Base-by-base conservation (phyloP, 768 basidiomycete genomes). In the Mrakia gelida region DNA sequence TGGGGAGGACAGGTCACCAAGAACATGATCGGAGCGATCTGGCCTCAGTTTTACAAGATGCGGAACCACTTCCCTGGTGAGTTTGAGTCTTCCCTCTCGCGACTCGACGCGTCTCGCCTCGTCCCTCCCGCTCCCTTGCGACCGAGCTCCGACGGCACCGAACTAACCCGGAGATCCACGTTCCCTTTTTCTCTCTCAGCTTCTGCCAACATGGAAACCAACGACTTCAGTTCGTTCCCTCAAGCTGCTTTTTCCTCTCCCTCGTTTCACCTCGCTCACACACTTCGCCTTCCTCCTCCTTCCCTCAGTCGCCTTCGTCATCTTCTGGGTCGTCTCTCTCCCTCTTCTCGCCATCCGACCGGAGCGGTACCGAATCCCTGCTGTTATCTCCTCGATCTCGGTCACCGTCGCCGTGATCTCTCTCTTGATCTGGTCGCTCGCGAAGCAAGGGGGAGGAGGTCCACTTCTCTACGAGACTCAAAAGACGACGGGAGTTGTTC, bases 331-430 rank as follows among this genome's bases (percentile, higher is more conserved):
- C 34, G 52, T 83, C 21, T 82, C 81, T 18, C 65, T 82, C 28
- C 81, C 81, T 16, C 75, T 79, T n/a, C 67, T 79, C 56, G 74
- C 75, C 62, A 80, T 83, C 45, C 79, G 79, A 13, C 82, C 82
- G 18, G 82, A 83, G 79, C 73, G 81, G 41, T 82, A 79, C 80
- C 75, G 81, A 23, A 80, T 80, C 43, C 82, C 82, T 2, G 80
- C 81, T 77, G 41, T 83, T 54, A 26, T 79, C 52, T 78, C 78
- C 30, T 76, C 80, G 13, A 70, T 80, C n/a, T 78, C 59, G 26
- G 80, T 81, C 30, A 81, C 81, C 9, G 75, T 80, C 45, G 72
- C 77, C 26, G 75, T 68, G 23, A 77, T 81, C 65, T 65, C 80
- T 41, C 72, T 83, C 13, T 75, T 83, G 65, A 78, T 81, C 74